Base-by-base conservation (phyloP, 2,329 filamentous ascomycete genomes). In the Clonostachys sp. region DNA sequence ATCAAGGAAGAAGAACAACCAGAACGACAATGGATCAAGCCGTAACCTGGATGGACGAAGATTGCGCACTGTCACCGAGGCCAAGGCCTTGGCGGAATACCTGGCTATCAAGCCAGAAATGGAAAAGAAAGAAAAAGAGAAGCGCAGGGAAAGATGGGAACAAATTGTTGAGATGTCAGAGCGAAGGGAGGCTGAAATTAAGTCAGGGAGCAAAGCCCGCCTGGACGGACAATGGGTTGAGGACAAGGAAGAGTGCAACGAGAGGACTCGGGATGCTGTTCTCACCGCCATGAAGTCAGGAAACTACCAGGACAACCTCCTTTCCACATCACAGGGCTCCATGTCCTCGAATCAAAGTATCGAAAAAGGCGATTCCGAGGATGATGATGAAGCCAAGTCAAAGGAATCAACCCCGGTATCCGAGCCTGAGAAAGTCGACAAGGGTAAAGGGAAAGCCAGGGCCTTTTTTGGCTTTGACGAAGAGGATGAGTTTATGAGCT, bases 101-200 rank as follows among this genome's bases (percentile, higher is more conserved):
- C 78, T 97, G 3, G 90, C 91, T 3, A 88, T 95, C 55, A 96
- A 97, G 64, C 94, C 95, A 0, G 92, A 96, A 51, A 96, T 99
- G 92, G 94, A 96, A 53, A 84, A 86, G 67, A 89, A 89, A 62
- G 91, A 97, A 64, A 92, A 91, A 60, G 91, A 96, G 62, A 86
- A 87, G 67, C 81, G 91, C 43, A 80, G 87, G 42, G 83, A 87
- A 65, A 75, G 91, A 43, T 96, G 91, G 90, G 85, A 96, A 64
- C 81, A 91, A 60, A 87, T 97, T 47, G 86, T 97, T 12, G 87
- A 92, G 44, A 77, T 86, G 50, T 85, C 94, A 0, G 92, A 97
- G 64, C 80, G 83, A 51, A 86, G 84, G 56, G 87, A 95, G 58
- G 86, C 90, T 35, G 91, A 96, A 60, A 81, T 96, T 45, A 85